phyloP scores from a whole-genome alignment of 2,329 filamentous ascomycete genomes.

The Aspergillus glaucus region DNA sequence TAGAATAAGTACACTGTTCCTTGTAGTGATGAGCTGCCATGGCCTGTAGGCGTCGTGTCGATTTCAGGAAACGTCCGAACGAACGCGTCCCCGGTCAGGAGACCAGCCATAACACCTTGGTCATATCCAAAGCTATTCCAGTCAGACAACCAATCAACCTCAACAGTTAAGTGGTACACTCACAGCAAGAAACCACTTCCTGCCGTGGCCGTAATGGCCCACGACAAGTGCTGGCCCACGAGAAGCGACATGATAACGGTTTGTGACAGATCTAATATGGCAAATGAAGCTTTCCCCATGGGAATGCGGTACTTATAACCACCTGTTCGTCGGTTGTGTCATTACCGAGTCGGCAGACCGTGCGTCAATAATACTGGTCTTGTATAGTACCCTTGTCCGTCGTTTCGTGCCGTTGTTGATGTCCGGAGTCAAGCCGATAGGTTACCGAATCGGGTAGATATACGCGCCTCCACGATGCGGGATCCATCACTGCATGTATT shows the following conservation, averaged over 20 bases:
- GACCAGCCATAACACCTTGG: constrained; percentile 34
- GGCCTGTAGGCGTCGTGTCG: constrained; percentile 24
- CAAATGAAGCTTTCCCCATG: not conserved
- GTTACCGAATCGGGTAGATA: not conserved
- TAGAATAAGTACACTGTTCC: constrained; percentile 32
- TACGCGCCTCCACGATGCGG: not conserved
- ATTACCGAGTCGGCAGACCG: not conserved
- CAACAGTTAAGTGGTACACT: constrained; percentile 23
- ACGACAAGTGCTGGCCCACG: constrained; percentile 29
- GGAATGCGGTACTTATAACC: not conserved
- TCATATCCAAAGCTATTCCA: constrained; percentile 28
- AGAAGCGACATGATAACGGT: constrained; percentile 18
- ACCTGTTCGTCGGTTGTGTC: not conserved
- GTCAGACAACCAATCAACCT: constrained; percentile 2
- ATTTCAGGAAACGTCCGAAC: constrained; percentile 21
- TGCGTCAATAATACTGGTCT: not conserved
- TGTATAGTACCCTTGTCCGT: not conserved
- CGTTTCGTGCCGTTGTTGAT: not conserved
- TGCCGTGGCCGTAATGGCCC: constrained; percentile 39
- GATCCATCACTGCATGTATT: not conserved
- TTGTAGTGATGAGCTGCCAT: constrained; percentile 40
- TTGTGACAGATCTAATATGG: not conserved
- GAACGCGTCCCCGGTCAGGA: constrained; percentile 25
- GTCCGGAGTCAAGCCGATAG: not conserved
- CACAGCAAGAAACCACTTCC: constrained; percentile 35